phyloP scores from a whole-genome alignment of 129 eudicot species.

The Scalesia atractyloides region DNA sequence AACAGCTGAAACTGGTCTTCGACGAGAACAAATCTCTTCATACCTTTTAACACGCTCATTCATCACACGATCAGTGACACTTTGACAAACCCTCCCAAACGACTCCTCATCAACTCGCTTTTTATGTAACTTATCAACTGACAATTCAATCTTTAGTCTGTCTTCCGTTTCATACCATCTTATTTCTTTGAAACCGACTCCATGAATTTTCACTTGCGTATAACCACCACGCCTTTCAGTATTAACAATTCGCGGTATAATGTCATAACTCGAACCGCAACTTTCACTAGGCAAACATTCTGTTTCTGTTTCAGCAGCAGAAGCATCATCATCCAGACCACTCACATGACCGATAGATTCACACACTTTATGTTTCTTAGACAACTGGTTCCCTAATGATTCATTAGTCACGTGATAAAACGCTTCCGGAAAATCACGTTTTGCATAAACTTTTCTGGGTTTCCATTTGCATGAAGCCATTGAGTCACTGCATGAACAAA shows the following conservation, averaged over 20 bases:
- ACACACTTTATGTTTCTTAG: neutral
- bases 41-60: too few species aligned
- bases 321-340: neutral
- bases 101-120: neutral
- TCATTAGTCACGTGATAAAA: constrained; percentile 8
- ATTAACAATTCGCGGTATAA: neutral
- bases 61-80: too few species aligned
- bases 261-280: constrained; percentile 17
- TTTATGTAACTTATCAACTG: constrained; percentile 5
- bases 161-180: neutral
- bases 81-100: neutral
- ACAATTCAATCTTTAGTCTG: constrained; percentile 6
- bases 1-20: too few species aligned
- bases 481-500: constrained; percentile 11
- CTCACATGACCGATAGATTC: neutral
- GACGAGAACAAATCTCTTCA: too few species aligned
- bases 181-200: constrained; percentile 3
- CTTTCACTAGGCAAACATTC: neutral
- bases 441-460: constrained; percentile 29
- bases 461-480: constrained; percentile 25
- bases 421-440: constrained; percentile 20
- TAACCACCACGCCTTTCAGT: neutral
- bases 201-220: constrained; percentile 11
- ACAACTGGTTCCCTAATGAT: constrained; percentile 2
- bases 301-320: constrained; percentile 2